Evolutionary conservation across 2,329 filamentous ascomycete species (phyloP), one percentile per base, ranked within the genome.

Genomic region (Lasiodiplodia sp.): DNA sequence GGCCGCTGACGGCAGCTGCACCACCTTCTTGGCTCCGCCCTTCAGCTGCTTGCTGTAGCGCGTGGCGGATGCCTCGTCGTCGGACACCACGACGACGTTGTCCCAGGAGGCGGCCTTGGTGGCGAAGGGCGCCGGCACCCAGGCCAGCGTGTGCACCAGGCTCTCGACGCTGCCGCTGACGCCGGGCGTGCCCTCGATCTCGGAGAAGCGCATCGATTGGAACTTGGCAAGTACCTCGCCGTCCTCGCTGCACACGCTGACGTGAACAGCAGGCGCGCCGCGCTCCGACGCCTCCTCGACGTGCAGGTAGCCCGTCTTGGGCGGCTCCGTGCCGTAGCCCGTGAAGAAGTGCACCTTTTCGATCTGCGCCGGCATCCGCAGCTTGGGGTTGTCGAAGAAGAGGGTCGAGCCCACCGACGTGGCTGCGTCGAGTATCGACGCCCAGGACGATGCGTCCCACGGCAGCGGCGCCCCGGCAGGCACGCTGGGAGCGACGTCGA

Each of bases 351-450:
- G 69, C 0, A 81, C 70, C 12, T 73, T 69, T 12, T 76, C 73
- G 25, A 82, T 74, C 11, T 75, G 71, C 12, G 76, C 70, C 12
- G 77, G 75, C 70, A 83, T 83, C 11, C 81, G 79, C 53, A 83
- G 76, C 23, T 73, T 73, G 1, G 78, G 76, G 7, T 75, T 70
- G 34, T 79, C 72, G 69, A 76, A 80, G 72, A 82, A 82, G 25
- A 83, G 73, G 0, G 79, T 78, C 0, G 81, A 82, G 2, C 79
- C 80, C 2, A 83, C 75, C 0, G 82, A 83, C 0, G 80, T 82
- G 0, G 80, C 81, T 2, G 81, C 77, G 67, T 83, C 81, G 2
- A 83, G 71, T 12, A 82, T 74, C 0, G 81, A 77, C 8, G 81
- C 80, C 80, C 78, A 82, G 2, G 78, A 81, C 1, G 68, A 21